These are phyloP conservation scores for Paramyrothecium roridum DNA, from an alignment of 2,329 filamentous ascomycete genomes.

Conservation along the genomic window DNA sequence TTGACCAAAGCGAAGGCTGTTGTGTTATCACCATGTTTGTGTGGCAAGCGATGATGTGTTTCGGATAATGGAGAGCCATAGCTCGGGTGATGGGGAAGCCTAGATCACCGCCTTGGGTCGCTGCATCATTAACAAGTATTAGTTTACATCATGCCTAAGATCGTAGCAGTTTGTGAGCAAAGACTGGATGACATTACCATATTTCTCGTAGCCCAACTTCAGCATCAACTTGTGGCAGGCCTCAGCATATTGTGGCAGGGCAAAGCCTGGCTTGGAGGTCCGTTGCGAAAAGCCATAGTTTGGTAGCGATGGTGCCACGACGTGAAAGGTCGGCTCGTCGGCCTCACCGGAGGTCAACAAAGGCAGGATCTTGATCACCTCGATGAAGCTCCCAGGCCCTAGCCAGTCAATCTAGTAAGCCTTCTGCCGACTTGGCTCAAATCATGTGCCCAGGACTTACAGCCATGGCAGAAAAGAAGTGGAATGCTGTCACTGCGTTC, in stretches of 20 bases:
- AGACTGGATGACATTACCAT: constrained; percentile 11
- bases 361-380: constrained; percentile 59
- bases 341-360: constrained; percentile 29
- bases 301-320: constrained; percentile 55
- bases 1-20: constrained; percentile 44
- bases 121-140: constrained; percentile 3
- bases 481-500: constrained; percentile 52
- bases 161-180: neutral
- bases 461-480: constrained; percentile 66
- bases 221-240: constrained; percentile 65
- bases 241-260: constrained; percentile 38
- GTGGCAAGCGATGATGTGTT: constrained; percentile 40
- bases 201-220: constrained; percentile 50
- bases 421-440: neutral
- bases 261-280: constrained; percentile 19
- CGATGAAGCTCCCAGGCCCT: constrained; percentile 65
- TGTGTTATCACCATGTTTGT: constrained; percentile 56
- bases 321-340: constrained; percentile 42
- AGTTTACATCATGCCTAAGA: neutral
- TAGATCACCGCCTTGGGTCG: constrained; percentile 66
- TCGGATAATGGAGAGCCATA: constrained; percentile 56
- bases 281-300: constrained; percentile 37
- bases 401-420: neutral
- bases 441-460: constrained; percentile 35
- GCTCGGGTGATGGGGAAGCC: constrained; percentile 61